Evolutionary conservation across 441 rosid genomes (phyloP), one percentile per base, ranked within the genome.

Genomic region (Theobroma grandiflorum): DNA sequence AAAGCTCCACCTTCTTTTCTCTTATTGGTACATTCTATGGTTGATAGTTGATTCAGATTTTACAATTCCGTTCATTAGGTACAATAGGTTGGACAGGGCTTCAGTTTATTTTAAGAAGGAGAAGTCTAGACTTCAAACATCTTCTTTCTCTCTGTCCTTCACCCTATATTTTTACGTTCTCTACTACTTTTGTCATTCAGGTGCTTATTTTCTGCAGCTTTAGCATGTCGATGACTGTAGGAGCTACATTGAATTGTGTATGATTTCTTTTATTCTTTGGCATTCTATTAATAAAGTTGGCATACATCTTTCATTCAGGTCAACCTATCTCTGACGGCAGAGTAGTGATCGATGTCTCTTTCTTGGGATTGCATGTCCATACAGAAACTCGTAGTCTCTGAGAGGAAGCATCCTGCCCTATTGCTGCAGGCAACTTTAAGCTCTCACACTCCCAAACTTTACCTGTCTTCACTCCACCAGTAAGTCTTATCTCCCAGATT

Each of bases 401-500:
- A 6, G 58, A 53, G 22, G 58, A 53, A 53, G 53, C 14, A 49
- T 5, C 58, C 22, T 53, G 58, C 58, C 22, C 22, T 53, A 22
- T 53, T 6, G 22, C 58, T 53, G 9, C 58, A 18, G 22, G 58
- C 22, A 18, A 53, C 58, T 18, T 53, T 53, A 2, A 6, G 59
- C 70, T 65, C 70, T 18, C n/a, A 12, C 47, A 65, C 11, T 65
- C 43, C 8, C 70, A 65, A 65, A 65, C 70, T 35, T 35, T 65
- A 6, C 70, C 70, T 2, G 20, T n/a, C 43, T 33, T 65, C n/a
- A 35, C 69, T 64, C 69, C 69, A 33, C n/a, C 69, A 6, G 69
- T 64, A 64, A 53, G 58, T 53, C 20, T 53, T 53, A 2, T 53
- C 69, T 26, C 37, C 55, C 55, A 15, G 18, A 22, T 22, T 20